Evolutionary conservation across 2,329 filamentous ascomycete species (phyloP).

Genomic region (Trichoderma sp.): DNA sequence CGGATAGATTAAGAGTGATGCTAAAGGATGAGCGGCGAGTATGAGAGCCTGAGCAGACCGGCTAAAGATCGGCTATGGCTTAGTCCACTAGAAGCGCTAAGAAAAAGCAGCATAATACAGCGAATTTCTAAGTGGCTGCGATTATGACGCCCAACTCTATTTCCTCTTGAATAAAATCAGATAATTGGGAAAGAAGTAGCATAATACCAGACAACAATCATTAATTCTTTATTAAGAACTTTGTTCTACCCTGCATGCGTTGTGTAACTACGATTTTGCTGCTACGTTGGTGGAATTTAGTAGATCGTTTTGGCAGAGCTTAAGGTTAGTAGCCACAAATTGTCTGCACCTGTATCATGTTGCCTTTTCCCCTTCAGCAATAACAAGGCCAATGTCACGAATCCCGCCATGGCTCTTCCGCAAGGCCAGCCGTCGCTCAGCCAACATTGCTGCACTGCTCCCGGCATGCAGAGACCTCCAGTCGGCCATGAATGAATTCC

Average conservation of each 20-base stretch:
- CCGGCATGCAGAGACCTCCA: slow-evolving; percentile 60
- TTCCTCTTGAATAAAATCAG: background rate
- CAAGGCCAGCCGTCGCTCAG: slow-evolving; percentile 52
- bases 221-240: background rate
- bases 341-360: too few species aligned
- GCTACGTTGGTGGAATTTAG: background rate
- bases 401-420: slow-evolving; percentile 57
- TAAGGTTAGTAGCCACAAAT: background rate
- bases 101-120: background rate
- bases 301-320: background rate
- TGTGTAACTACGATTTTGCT: background rate
- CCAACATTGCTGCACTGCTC: slow-evolving; percentile 59
- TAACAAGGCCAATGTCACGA: slow-evolving; percentile 54
- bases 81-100: background rate
- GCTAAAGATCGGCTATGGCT: slow-evolving; percentile 13
- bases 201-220: background rate
- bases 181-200: background rate
- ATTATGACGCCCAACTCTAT: background rate
- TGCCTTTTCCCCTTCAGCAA: background rate
- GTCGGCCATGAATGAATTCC: slow-evolving; percentile 67
- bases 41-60: background rate
- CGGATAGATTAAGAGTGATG: background rate
- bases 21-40: background rate
- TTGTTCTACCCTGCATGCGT: background rate
- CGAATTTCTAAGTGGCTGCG: background rate